phyloP scores from a whole-genome alignment of 2,329 filamentous ascomycete species.

The Penicillium sp. region DNA sequence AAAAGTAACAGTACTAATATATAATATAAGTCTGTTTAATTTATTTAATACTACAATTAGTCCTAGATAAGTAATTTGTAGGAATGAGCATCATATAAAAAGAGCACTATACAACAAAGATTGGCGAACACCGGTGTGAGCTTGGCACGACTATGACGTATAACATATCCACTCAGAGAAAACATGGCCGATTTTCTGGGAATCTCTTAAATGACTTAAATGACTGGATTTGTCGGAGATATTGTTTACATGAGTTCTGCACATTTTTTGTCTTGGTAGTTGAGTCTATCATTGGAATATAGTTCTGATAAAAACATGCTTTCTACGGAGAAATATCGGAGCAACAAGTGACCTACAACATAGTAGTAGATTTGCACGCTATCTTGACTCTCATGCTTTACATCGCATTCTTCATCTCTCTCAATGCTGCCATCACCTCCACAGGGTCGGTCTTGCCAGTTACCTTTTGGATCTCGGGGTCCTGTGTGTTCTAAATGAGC shows the following conservation, averaged over 20 bases:
- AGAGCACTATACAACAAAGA: background rate
- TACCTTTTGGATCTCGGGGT: constrained; percentile 77
- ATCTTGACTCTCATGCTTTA: constrained; percentile 17
- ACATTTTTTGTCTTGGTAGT: background rate
- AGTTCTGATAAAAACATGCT: background rate
- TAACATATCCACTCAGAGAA: constrained; percentile 3
- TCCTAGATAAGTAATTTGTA: background rate
- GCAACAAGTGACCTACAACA: too few species aligned
- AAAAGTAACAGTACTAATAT: background rate
- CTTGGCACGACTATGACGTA: constrained; percentile 24
- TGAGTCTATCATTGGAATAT: background rate
- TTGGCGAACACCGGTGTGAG: background rate
- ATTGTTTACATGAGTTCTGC: background rate
- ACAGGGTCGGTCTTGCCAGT: constrained; percentile 78
- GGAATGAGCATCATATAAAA: background rate
- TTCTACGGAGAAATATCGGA: background rate
- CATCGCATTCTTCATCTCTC: constrained; percentile 75
- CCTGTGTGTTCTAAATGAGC: constrained; percentile 47
- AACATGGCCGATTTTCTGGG: background rate
- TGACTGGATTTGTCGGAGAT: background rate
- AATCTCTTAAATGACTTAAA: background rate
- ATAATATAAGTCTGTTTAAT: background rate
- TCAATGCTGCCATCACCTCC: constrained; percentile 78
- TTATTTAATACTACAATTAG: too few species aligned
- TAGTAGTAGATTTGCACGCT: background rate